Percentiles rank a stretch among this genome's conserved stretches.
phyloP scores from a whole-genome alignment of 2,329 filamentous ascomycete genomes.

The Epicoccum nigrum region DNA sequence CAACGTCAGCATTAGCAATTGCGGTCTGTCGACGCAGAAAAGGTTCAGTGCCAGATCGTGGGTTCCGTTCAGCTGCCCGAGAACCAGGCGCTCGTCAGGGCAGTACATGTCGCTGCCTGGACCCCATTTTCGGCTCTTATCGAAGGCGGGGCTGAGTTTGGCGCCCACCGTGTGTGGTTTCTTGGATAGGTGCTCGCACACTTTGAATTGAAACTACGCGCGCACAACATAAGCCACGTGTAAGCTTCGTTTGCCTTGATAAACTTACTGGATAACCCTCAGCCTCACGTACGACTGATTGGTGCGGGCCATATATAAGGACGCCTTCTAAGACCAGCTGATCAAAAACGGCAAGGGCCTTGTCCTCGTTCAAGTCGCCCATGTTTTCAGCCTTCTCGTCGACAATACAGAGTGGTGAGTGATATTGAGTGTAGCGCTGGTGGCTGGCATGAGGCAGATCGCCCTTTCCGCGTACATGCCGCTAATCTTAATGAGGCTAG shows the following conservation, averaged over 20 bases:
- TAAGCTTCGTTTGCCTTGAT: neutral
- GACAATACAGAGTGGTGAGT: neutral
- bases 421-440: conserved; percentile 1
- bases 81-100: conserved; percentile 50
- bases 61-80: conserved; percentile 49
- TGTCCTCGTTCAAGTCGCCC: conserved; percentile 19
- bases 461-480: neutral
- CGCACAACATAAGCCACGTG: conserved; percentile 2
- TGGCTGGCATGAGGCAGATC: neutral
- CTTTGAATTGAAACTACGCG: conserved; percentile 40
- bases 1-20: conserved; percentile 55
- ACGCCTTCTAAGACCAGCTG: conserved; percentile 30
- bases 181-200: conserved; percentile 36
- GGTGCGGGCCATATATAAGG: conserved; percentile 33
- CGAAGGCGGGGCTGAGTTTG: conserved; percentile 21
- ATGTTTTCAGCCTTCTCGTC: conserved; percentile 4
- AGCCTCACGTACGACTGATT: conserved; percentile 21
- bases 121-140: conserved; percentile 34
- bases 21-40: conserved; percentile 57
- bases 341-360: conserved; percentile 31
- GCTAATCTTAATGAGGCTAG: neutral
- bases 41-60: conserved; percentile 58
- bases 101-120: conserved; percentile 52
- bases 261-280: conserved; percentile 37
- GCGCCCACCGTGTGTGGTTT: conserved; percentile 40